Evolutionary conservation across 139 green algal species (phyloP).

Genomic region (Zygnema circumcarinatum): DNA sequence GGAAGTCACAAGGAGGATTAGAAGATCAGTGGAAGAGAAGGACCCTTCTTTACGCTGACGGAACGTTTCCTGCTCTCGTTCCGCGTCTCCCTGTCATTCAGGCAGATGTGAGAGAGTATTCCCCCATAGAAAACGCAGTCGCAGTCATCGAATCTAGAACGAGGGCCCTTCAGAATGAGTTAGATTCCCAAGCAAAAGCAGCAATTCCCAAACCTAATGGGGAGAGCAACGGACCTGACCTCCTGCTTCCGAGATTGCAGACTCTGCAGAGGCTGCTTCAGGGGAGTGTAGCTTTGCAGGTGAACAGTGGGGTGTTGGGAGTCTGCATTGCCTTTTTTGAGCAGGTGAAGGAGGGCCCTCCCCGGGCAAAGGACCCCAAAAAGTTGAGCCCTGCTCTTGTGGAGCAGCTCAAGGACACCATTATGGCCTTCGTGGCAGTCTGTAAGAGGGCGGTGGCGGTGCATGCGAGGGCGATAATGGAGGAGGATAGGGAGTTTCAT

Average conservation of each 20-base stretch:
- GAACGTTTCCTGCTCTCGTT: conserved; percentile 51
- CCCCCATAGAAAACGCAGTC: conserved; percentile 50
- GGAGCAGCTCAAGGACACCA: conserved; percentile 38
- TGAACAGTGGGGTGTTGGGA: conserved; percentile 57
- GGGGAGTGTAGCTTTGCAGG: conserved; percentile 57
- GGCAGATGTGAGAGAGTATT: conserved; percentile 44
- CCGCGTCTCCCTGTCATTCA: conserved; percentile 37
- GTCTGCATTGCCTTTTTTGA: conserved; percentile 55
- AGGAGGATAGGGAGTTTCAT: conserved; percentile 56
- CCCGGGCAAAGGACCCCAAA: background rate
- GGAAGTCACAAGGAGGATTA: conserved; percentile 50
- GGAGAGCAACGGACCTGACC: background rate
- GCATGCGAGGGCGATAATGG: conserved; percentile 34
- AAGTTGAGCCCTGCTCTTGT: conserved; percentile 22
- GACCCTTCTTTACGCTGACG: conserved; percentile 44
- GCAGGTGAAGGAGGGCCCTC: background rate
- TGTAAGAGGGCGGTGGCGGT: conserved; percentile 48
- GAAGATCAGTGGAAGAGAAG: conserved; percentile 61
- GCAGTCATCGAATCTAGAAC: conserved; percentile 41
- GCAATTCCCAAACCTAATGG: background rate
- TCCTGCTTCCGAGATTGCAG: conserved; percentile 29
- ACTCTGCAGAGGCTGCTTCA: conserved; percentile 58
- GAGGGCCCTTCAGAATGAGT: conserved; percentile 48
- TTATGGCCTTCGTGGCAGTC: conserved; percentile 49
- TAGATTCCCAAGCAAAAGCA: conserved; percentile 24